Evolutionary conservation across 2,329 filamentous ascomycete genomes (phyloP).

Genomic region (Fusarium buharicum): DNA sequence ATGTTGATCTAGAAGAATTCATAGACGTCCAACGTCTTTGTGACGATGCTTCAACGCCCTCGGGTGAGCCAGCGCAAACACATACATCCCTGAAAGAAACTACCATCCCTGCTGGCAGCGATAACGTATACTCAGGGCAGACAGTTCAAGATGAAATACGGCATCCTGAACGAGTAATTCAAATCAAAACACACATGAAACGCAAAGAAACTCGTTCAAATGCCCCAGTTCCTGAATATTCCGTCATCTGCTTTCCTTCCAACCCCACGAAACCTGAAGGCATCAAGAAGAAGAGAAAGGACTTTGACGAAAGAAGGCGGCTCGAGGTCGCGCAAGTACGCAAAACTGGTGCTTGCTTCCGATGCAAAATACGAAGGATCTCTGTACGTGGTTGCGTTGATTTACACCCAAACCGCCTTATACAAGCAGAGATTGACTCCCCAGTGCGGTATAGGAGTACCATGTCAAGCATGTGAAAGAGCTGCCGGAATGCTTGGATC

Average conservation of each 20-base stretch:
- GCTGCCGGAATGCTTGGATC: slow-evolving; percentile 41
- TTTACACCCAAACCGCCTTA: not conserved
- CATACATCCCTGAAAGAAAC: slow-evolving; percentile 22
- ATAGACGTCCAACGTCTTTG: slow-evolving; percentile 41
- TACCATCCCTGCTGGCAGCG: slow-evolving; percentile 17
- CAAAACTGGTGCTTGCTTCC: slow-evolving; percentile 44
- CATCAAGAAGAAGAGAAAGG: slow-evolving; percentile 44
- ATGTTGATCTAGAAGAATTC: slow-evolving; percentile 41
- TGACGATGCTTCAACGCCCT: slow-evolving; percentile 22
- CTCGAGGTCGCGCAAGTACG: slow-evolving; percentile 45
- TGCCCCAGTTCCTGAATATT: slow-evolving; percentile 33
- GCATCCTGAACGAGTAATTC: not conserved
- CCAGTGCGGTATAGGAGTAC: slow-evolving; percentile 43
- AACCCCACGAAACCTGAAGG: slow-evolving; percentile 43
- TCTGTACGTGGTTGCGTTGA: slow-evolving; percentile 35
- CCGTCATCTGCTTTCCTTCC: slow-evolving; percentile 45
- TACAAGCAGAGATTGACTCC: slow-evolving; percentile 20
- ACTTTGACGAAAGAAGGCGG: slow-evolving; percentile 43
- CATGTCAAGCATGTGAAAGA: slow-evolving; percentile 42
- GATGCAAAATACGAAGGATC: slow-evolving; percentile 44
- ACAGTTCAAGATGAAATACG: slow-evolving; percentile 5
- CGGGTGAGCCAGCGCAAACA: slow-evolving; percentile 23
- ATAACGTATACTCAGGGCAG: slow-evolving; percentile 4
- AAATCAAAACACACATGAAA: not conserved
- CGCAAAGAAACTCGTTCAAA: slow-evolving; percentile 14